Percentiles rank a stretch among this genome's conserved stretches.
These are phyloP conservation scores for Erodium maritimum DNA, from an alignment of 345 rosid genomes.

Conservation along the genomic window DNA sequence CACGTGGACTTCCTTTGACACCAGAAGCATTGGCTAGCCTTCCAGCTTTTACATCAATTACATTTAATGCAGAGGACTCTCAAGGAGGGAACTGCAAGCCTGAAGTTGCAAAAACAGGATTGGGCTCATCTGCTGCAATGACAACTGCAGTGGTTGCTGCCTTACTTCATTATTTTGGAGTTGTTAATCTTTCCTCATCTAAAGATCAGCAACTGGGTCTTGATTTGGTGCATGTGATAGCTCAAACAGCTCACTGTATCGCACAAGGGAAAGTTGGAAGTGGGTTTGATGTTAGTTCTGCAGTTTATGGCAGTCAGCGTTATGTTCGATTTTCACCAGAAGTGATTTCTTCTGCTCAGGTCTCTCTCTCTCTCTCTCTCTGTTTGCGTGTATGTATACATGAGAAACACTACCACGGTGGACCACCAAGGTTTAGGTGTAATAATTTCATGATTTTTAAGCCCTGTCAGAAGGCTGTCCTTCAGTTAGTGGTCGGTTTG, in stretches of 20 bases:
- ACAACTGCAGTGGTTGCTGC: constrained; percentile 91
- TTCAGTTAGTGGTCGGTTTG: no score
- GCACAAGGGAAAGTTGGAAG: constrained; percentile 99
- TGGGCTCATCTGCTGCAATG: constrained; percentile 99
- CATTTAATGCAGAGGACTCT: constrained; percentile 58
- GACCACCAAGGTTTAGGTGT: no score
- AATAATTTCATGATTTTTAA: no score
- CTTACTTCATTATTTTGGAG: constrained; percentile 79
- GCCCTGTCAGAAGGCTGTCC: no score
- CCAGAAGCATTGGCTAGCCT: constrained; percentile 66
- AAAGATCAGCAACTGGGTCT: constrained; percentile 32
- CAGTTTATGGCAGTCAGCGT: constrained; percentile 91
- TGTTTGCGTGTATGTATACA: no score
- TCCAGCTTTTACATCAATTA: constrained; percentile 75
- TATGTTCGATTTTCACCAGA: constrained; percentile 92
- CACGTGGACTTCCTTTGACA: constrained; percentile 69
- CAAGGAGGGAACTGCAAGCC: constrained; percentile 59
- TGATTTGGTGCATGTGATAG: constrained; percentile 69
- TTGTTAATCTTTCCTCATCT: constrained; percentile 50
- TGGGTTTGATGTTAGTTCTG: constrained; percentile 97
- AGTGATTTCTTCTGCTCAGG: constrained; percentile 84
- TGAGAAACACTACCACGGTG: no score
- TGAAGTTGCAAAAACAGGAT: constrained; percentile 97
- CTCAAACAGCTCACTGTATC: constrained; percentile 92
- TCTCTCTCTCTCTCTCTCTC: constrained; percentile 16